phyloP scores from a whole-genome alignment of 2,329 filamentous ascomycete genomes.

The Magnaporthales sp. region DNA sequence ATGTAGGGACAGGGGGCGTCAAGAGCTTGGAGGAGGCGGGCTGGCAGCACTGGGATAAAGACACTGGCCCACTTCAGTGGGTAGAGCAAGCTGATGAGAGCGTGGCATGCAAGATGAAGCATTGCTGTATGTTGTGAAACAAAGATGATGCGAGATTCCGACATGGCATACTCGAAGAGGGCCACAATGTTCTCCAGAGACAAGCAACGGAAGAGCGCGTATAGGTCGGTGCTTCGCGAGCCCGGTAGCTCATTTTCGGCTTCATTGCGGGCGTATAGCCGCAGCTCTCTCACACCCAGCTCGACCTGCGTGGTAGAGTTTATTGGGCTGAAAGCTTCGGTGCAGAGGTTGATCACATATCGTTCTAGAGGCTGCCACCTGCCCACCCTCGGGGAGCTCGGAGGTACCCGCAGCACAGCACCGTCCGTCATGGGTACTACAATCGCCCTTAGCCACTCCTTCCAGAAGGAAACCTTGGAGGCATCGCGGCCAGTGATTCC shows the following conservation, averaged over 20 bases:
- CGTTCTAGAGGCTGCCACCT: conserved; percentile 94
- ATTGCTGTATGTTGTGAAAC: conserved; percentile 93
- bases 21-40: conserved; percentile 77
- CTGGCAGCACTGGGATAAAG: conserved; percentile 85
- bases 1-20: conserved; percentile 97
- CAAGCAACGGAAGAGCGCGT: conserved; percentile 81
- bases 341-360: conserved; percentile 94
- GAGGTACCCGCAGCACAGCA: conserved; percentile 69
- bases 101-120: conserved; percentile 86
- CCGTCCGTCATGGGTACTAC: conserved; percentile 95
- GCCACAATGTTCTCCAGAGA: conserved; percentile 89
- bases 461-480: conserved; percentile 87
- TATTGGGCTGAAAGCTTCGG: conserved; percentile 85
- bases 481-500: conserved; percentile 82
- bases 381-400: conserved; percentile 82
- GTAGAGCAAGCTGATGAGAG: conserved; percentile 78
- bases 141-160: conserved; percentile 92
- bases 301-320: conserved; percentile 95
- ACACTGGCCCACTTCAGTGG: conserved; percentile 90
- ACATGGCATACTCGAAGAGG: conserved; percentile 85
- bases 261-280: conserved; percentile 87
- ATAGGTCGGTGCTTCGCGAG: conserved; percentile 84
- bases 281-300: conserved; percentile 77
- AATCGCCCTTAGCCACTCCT: conserved; percentile 92
- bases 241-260: conserved; percentile 88